These are phyloP conservation scores for Mycena capillaripes DNA, from an alignment of 768 basidiomycete species.

Conservation along the genomic window DNA sequence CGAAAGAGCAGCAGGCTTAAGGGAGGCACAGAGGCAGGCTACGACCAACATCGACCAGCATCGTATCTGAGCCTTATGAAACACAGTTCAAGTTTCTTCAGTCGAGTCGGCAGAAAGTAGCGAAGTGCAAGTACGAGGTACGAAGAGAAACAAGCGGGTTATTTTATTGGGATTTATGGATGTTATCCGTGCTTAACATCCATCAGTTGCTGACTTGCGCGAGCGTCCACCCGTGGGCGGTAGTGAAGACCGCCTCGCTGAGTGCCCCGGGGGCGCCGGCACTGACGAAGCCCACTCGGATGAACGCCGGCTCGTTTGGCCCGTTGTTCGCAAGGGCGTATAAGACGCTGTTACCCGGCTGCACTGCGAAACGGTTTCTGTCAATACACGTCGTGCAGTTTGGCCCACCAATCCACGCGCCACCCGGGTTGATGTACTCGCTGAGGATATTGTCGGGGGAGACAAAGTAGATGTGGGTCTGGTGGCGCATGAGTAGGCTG, in stretches of 20 bases:
- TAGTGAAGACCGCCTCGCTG: slow-evolving; percentile 20
- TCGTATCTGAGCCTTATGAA: slow-evolving; percentile 1
- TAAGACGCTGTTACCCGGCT: slow-evolving; percentile 20
- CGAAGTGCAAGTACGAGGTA: slow-evolving; percentile 12
- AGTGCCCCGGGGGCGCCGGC: slow-evolving; percentile 14
- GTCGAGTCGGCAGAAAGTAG: slow-evolving; percentile 9
- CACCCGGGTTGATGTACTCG: slow-evolving; percentile 23
- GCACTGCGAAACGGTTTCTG: slow-evolving; percentile 2
- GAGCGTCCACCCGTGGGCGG: slow-evolving; percentile 16
- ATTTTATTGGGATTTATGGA: slow-evolving; percentile 16
- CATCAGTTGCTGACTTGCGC: slow-evolving; percentile 15
- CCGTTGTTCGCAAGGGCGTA: slow-evolving; percentile 22
- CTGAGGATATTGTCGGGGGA: slow-evolving; percentile 15
- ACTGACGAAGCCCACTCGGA: slow-evolving; percentile 25
- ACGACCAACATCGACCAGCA: slow-evolving; percentile 4
- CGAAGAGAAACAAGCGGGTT: slow-evolving; percentile 14
- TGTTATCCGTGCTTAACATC: slow-evolving; percentile 9
- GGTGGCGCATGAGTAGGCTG: slow-evolving; percentile 4
- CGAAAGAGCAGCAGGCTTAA: background rate
- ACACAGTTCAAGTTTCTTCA: slow-evolving; percentile 10
- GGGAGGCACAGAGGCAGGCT: background rate
- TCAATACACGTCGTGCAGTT: slow-evolving; percentile 16
- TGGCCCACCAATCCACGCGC: slow-evolving; percentile 17
- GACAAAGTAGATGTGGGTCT: slow-evolving; percentile 23
- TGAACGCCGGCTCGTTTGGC: background rate